Evolutionary conservation across 495 filamentous ascomycete species (phyloP).

Genomic region (Podospora comata): DNA sequence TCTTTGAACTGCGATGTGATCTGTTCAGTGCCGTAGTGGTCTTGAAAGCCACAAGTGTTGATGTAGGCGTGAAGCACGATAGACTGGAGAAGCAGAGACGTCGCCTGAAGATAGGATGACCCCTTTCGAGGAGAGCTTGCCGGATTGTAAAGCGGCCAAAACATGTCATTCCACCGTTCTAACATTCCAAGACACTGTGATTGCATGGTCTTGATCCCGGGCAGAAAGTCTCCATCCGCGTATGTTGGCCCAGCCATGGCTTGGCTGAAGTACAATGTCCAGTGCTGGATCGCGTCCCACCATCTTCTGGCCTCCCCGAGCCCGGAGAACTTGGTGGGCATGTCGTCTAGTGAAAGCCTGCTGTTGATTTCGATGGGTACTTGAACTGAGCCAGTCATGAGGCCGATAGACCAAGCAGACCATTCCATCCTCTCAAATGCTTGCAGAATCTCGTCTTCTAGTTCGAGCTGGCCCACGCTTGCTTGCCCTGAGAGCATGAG

Average conservation of each 20-base stretch:
- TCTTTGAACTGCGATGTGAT: not conserved
- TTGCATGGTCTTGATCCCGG: not conserved
- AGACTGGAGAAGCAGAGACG: not conserved
- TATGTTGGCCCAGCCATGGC: constrained; percentile 5
- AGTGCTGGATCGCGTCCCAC: constrained; percentile 26
- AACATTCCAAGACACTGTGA: not conserved
- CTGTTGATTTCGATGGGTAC: constrained; percentile 4
- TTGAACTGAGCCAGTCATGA: constrained; percentile 9
- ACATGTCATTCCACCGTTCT: not conserved
- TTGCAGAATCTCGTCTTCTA: constrained; percentile 28
- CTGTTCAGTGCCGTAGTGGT: not conserved
- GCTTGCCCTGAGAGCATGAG: constrained; percentile 26
- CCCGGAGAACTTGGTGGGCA: constrained; percentile 17
- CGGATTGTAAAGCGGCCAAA: not conserved
- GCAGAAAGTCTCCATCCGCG: not conserved
- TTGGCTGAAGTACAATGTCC: constrained; percentile 18
- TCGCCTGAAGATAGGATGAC: not conserved
- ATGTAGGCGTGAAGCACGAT: constrained; percentile 3
- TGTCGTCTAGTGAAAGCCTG: constrained; percentile 1
- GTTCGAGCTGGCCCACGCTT: constrained; percentile 8
- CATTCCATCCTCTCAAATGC: constrained; percentile 27
- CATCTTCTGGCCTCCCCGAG: constrained; percentile 22
- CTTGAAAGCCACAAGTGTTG: constrained; percentile 9
- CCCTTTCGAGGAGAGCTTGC: not conserved
- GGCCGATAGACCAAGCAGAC: constrained; percentile 21